phyloP scores from a whole-genome alignment of 345 rosid species.

The Camelina neglecta region DNA sequence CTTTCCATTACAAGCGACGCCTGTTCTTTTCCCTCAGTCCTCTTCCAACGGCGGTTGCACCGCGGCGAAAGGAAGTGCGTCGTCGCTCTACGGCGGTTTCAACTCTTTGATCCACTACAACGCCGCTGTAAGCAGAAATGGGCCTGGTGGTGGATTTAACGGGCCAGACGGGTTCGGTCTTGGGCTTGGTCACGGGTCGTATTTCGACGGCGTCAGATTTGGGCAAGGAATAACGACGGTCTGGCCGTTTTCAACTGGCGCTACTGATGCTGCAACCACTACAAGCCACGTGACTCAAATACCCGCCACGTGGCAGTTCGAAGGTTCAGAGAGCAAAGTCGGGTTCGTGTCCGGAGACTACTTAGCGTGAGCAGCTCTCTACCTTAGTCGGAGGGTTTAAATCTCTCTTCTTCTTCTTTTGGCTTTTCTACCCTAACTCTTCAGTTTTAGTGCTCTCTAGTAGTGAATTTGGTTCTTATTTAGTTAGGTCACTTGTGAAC shows the following conservation, averaged over 20 bases:
- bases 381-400: not conserved
- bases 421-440: slow-evolving; percentile 3
- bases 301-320: slow-evolving; percentile 37
- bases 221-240: slow-evolving; percentile 43
- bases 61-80: slow-evolving; percentile 28
- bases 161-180: slow-evolving; percentile 36
- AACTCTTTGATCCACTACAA: slow-evolving; percentile 62
- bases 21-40: slow-evolving; percentile 58
- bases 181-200: slow-evolving; percentile 45
- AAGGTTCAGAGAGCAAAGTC: slow-evolving; percentile 35
- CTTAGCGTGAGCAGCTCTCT: slow-evolving; percentile 29
- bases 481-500: slow-evolving; percentile 25
- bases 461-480: slow-evolving; percentile 10
- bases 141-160: slow-evolving; percentile 33
- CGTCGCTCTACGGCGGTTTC: slow-evolving; percentile 56
- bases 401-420: not conserved
- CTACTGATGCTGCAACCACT: slow-evolving; percentile 21
- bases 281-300: slow-evolving; percentile 36
- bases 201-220: slow-evolving; percentile 32
- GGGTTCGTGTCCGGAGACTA: slow-evolving; percentile 46
- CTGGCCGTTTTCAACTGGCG: slow-evolving; percentile 41
- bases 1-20: slow-evolving; percentile 55
- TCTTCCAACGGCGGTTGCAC: slow-evolving; percentile 34
- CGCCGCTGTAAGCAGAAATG: slow-evolving; percentile 33
- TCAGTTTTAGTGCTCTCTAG: slow-evolving; percentile 9